Evolutionary conservation across 371 early-diverging fungal genomes (phyloP).

Genomic region (Mucor lusitanicus): DNA sequence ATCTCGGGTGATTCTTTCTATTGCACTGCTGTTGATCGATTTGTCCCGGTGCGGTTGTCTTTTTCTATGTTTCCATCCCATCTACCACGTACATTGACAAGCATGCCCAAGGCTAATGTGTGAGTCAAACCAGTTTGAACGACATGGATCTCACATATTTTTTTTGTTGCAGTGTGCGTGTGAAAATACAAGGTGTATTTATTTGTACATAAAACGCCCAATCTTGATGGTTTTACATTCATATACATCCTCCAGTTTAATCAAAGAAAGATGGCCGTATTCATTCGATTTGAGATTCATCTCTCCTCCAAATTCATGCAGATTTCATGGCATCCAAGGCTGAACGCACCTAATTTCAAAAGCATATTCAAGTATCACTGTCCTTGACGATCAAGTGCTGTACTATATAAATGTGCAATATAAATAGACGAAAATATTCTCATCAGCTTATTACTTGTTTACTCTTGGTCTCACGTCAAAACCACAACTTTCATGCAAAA

Average conservation of each 20-base stretch:
- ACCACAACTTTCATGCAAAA: conserved; percentile 1
- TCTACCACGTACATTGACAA: background rate
- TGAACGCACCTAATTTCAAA: no score
- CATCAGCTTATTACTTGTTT: background rate
- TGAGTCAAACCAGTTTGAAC: background rate
- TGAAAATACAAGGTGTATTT: background rate
- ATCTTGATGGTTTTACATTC: background rate
- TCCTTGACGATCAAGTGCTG: no score
- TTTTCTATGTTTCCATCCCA: background rate
- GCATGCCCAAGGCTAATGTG: background rate
- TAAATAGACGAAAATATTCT: background rate
- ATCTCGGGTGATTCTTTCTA: background rate
- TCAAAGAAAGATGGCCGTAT: background rate
- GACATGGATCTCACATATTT: background rate
- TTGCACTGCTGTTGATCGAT: background rate
- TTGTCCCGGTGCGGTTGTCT: background rate
- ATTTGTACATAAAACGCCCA: background rate
- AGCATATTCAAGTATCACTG: background rate
- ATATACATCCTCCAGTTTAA: background rate
- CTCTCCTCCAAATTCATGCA: background rate
- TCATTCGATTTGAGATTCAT: background rate
- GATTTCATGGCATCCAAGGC: no score
- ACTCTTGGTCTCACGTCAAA: background rate
- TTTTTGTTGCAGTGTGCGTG: background rate
- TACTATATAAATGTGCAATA: background rate